Conservation (phyloP, 495 filamentous ascomycete genomes). For the Penicillium fimorum region DNA sequence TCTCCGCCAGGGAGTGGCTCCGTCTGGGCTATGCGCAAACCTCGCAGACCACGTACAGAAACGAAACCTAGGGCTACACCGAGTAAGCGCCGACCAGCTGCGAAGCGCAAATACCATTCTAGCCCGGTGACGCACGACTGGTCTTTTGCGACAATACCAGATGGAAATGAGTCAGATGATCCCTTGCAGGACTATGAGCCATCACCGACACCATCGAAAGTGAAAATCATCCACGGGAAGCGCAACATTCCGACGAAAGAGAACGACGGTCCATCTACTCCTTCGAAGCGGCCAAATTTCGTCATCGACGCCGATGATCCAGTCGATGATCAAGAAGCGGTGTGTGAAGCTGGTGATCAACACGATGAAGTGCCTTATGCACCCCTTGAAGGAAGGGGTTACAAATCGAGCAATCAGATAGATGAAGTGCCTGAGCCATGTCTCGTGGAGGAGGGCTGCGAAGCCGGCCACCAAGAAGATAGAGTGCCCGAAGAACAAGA, state of each 20-base stretch:
- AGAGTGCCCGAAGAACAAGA: neutral
- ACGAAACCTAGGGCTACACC: conserved; percentile 24
- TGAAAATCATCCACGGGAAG: conserved; percentile 27
- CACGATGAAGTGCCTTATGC: neutral
- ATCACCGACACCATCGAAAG: conserved; percentile 32
- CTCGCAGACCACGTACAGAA: conserved; percentile 26
- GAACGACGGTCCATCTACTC: neutral
- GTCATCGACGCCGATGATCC: neutral
- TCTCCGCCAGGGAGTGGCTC: conserved; percentile 43
- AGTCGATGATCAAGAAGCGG: neutral
- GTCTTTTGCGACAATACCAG: conserved; percentile 41
- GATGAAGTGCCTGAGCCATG: neutral
- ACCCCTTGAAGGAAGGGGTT: neutral
- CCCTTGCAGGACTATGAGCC: conserved; percentile 43
- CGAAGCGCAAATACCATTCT: conserved; percentile 33
- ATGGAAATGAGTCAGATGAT: conserved; percentile 47
- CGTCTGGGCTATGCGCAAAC: conserved; percentile 38
- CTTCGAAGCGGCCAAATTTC: neutral
- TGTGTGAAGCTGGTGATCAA: neutral
- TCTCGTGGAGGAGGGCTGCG: too few species aligned
- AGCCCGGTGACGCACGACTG: conserved; percentile 44
- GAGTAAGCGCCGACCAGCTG: conserved; percentile 21
- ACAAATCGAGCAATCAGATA: neutral
- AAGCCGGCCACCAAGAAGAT: neutral
- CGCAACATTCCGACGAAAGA: conserved; percentile 7